Percentiles rank a stretch among this genome's conserved stretches.
These are phyloP conservation scores for Aegilops speltoides DNA, from an alignment of 176 grass and related monocot species.

Conservation along the genomic window DNA sequence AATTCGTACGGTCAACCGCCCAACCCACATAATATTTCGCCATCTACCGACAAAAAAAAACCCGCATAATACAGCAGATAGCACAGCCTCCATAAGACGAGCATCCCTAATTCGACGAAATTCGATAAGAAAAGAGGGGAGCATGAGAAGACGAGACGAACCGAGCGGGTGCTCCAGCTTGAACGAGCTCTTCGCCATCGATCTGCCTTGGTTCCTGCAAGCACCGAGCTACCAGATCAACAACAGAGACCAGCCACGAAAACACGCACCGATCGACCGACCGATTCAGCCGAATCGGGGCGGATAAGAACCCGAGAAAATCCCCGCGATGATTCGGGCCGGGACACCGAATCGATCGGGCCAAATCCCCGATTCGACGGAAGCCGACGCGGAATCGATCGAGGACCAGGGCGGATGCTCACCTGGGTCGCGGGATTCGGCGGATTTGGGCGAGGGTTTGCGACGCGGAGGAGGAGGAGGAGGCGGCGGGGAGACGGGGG, in stretches of 20 bases:
- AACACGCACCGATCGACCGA: not conserved
- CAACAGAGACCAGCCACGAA: not conserved
- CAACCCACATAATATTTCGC: not conserved
- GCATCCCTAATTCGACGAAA: too few species aligned
- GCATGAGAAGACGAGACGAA: constrained; percentile 16
- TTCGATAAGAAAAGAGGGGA: not conserved
- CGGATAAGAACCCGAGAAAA: not conserved
- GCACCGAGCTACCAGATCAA: not conserved
- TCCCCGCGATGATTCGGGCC: not conserved
- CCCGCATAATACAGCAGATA: not conserved
- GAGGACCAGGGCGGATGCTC: not conserved
- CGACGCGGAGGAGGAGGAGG: constrained; percentile 6
- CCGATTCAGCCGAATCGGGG: not conserved
- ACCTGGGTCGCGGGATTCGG: constrained; percentile 8
- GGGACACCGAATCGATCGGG: not conserved
- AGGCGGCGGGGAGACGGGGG: not conserved
- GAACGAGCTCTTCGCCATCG: constrained; percentile 94
- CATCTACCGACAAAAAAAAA: not conserved
- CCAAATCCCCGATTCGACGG: not conserved
- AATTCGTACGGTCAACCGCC: not conserved
- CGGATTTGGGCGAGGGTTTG: constrained; percentile 10
- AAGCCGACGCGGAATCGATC: not conserved
- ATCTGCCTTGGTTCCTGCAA: constrained; percentile 29
- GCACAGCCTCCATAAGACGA: not conserved
- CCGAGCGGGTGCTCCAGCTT: constrained; percentile 93